Evolutionary conservation across 2,329 filamentous ascomycete genomes (phyloP), one percentile per base, ranked within the genome.

Genomic region (Fusarium verrucosum): DNA sequence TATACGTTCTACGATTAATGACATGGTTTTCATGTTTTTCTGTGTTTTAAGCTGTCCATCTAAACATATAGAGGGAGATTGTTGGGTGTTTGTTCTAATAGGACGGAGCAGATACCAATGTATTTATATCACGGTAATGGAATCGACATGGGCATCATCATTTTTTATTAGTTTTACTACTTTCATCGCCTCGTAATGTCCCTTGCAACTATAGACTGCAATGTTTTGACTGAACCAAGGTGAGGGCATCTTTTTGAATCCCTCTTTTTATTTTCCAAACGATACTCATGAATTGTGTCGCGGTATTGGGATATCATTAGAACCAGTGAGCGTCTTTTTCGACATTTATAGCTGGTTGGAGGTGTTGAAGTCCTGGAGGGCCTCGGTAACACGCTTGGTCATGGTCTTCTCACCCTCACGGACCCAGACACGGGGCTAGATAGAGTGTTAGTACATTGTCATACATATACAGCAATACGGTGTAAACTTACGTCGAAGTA

Each of bases 371-470:
- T 98, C 94, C 74, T 89, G 83, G 66, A 99, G 89, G 60, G 91
- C 94, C 78, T 89, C 87, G 71, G 87, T 77, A 69, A 97, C 87
- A 80, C 95, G 92, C 73, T 84, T 82, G 76, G 84, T 86, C 95
- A 98, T 99, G 76, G 90, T 93, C 89, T 97, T 96, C 88, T 99
- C 95, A 75, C 94, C 95, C 84, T 94, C 91, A 62, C 94, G 91
- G 65, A 97, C 92, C 94, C 94, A 97, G 77, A 97, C 92, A 81
- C 93, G 89, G 73, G 93, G 92, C 82, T 92, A 78, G 70, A 53
- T 23, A 16, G n/a, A 35, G 9, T 8, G 22, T 66, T 42, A 66
- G 58, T 32, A 44, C 23, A 14, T 32, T 40, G 37, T 25, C 11
- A 17, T 42, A 36, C 10, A 19, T 9, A 16, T 5, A 14, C 10